A percentile compares a stretch with the other conserved stretches of the same genome.
Evolutionary conservation across 306 rosid genomes (phyloP).

Genomic region (Cucurbita ficifolia): DNA sequence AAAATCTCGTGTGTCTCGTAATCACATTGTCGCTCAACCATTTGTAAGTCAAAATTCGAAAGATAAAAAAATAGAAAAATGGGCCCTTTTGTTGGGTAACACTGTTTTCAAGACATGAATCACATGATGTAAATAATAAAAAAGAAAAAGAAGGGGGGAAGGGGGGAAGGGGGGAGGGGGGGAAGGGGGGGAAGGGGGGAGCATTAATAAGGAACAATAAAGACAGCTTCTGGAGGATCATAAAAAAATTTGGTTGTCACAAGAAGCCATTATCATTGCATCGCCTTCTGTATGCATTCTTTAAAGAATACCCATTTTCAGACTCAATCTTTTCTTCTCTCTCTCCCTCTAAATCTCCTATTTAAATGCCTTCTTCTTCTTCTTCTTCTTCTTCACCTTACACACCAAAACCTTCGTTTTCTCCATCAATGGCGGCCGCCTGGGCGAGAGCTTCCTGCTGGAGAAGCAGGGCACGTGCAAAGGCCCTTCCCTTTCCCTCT

Average conservation of each 20-base stretch:
- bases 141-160: neutral
- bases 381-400: neutral
- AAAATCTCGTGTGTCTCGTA: too few relatives aligned
- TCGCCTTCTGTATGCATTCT: neutral
- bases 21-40: too few relatives aligned
- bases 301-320: slow-evolving; percentile 54
- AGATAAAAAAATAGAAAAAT: too few relatives aligned
- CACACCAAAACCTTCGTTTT: neutral
- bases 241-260: neutral
- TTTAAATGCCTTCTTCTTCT: slow-evolving; percentile 28
- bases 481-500: slow-evolving; percentile 9
- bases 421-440: slow-evolving; percentile 1
- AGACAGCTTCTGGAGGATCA: neutral
- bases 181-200: too few relatives aligned
- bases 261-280: neutral
- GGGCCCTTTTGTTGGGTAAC: neutral
- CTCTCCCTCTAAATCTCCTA: neutral
- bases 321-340: slow-evolving; percentile 47
- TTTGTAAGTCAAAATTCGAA: too few relatives aligned
- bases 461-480: slow-evolving; percentile 99
- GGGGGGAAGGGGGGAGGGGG: too few relatives aligned
- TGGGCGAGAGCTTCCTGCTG: slow-evolving; percentile 52
- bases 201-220: neutral
- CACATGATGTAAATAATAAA: neutral
- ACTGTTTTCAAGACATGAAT: neutral